Percentiles rank a stretch among this genome's conserved stretches.
Evolutionary conservation across 164 flowering plant genomes (phyloP).

Genomic region (Tinospora cordifolia): DNA sequence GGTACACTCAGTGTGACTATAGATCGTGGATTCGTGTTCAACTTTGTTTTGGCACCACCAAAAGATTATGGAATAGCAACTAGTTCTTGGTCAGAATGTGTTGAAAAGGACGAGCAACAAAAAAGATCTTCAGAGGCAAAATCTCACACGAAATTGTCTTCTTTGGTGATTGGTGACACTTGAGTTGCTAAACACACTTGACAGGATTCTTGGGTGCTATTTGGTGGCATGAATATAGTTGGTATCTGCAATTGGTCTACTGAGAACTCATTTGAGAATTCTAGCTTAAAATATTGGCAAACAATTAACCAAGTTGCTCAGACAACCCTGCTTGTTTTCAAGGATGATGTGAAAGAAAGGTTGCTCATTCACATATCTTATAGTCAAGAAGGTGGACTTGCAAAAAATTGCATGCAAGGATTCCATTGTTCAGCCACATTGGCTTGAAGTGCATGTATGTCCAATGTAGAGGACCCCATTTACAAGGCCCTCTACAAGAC

Average conservation of each 20-base stretch:
- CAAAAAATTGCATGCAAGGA: no score
- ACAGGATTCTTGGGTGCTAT: slow-evolving; percentile 84
- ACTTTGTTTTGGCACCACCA: slow-evolving; percentile 66
- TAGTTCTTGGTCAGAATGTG: slow-evolving; percentile 36
- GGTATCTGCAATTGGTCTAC: slow-evolving; percentile 76
- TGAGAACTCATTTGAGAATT: slow-evolving; percentile 57
- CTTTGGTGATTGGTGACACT: slow-evolving; percentile 55
- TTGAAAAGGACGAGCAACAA: slow-evolving; percentile 33
- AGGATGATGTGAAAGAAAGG: slow-evolving; percentile 40
- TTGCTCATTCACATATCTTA: slow-evolving; percentile 77
- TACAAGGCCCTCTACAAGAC: no score
- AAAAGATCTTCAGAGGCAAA: slow-evolving; percentile 48
- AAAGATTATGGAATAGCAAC: slow-evolving; percentile 75
- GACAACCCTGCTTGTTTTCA: slow-evolving; percentile 42
- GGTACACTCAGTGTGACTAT: slow-evolving; percentile 58
- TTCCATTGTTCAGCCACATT: no score
- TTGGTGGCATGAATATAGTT: slow-evolving; percentile 77
- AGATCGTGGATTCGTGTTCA: slow-evolving; percentile 74
- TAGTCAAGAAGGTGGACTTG: no score
- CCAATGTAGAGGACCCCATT: no score
- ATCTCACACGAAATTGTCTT: slow-evolving; percentile 27
- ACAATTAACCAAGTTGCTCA: slow-evolving; percentile 65
- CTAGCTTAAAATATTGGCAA: slow-evolving; percentile 63
- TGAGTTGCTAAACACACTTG: slow-evolving; percentile 94
- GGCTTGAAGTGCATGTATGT: no score